Evolutionary conservation across 768 basidiomycete genomes (phyloP).

Genomic region (Leccinum incarnatum): DNA sequence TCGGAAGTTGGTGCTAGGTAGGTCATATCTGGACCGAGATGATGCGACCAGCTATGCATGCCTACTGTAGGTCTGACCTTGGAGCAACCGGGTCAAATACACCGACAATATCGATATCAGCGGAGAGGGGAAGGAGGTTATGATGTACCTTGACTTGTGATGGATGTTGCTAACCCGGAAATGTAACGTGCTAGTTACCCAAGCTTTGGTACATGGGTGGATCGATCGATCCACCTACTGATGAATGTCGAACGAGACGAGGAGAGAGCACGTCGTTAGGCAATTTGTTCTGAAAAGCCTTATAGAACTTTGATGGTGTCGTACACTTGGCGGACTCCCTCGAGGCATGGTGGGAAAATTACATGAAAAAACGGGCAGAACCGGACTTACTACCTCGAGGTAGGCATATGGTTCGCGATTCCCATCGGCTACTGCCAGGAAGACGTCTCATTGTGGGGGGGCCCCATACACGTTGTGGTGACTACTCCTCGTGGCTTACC

Average conservation of each 20-base stretch:
- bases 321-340: too few relatives aligned
- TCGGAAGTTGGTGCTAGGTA: background rate
- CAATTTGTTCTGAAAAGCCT: too few relatives aligned
- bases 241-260: too few relatives aligned
- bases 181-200: too few relatives aligned
- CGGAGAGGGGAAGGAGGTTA: background rate
- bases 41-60: background rate
- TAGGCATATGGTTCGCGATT: background rate
- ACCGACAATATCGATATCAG: background rate
- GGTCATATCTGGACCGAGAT: background rate
- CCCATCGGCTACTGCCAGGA: background rate
- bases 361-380: background rate
- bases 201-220: too few relatives aligned
- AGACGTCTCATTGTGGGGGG: background rate
- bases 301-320: too few relatives aligned
- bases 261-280: too few relatives aligned
- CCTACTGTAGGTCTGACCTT: background rate
- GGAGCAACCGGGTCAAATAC: background rate
- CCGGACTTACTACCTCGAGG: background rate
- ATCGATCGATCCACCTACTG: too few relatives aligned
- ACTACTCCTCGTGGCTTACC: background rate
- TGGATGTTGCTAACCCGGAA: too few relatives aligned
- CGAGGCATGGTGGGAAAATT: background rate
- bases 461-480: background rate
- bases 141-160: too few relatives aligned